phyloP scores from a whole-genome alignment of 2,329 filamentous ascomycete species.

The Microdochium paspali region DNA sequence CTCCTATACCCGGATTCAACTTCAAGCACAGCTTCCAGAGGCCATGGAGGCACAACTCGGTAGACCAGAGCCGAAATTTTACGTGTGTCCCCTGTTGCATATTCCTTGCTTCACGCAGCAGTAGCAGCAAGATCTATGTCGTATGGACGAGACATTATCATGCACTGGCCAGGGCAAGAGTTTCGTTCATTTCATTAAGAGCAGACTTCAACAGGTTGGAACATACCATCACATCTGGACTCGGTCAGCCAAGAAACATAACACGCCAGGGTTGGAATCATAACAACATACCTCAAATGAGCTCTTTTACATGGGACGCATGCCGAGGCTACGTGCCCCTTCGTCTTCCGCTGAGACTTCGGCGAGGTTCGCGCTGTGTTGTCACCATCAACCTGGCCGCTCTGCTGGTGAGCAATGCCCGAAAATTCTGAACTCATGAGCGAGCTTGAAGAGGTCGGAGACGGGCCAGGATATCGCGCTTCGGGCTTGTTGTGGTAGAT shows the following conservation, averaged over 20 bases:
- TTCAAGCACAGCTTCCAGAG: too few species aligned
- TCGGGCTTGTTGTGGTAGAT: not conserved
- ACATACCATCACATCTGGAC: slow-evolving; percentile 56
- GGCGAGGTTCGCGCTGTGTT: slow-evolving; percentile 40
- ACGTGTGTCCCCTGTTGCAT: too few species aligned
- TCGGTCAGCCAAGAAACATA: slow-evolving; percentile 19
- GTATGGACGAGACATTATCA: too few species aligned
- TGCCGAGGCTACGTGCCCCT: slow-evolving; percentile 75
- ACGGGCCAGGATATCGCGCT: not conserved
- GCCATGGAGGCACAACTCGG: too few species aligned
- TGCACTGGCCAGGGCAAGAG: too few species aligned
- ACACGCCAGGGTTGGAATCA: slow-evolving; percentile 4
- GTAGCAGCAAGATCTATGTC: too few species aligned
- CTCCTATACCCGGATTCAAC: too few species aligned
- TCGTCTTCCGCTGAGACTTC: slow-evolving; percentile 58
- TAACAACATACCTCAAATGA: slow-evolving; percentile 54
- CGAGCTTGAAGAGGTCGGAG: slow-evolving; percentile 8
- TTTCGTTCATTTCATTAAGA: too few species aligned
- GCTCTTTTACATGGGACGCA: slow-evolving; percentile 81
- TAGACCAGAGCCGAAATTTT: too few species aligned
- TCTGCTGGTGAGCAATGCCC: not conserved
- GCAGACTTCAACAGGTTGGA: too few species aligned
- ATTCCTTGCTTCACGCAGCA: too few species aligned
- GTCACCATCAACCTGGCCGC: slow-evolving; percentile 17
- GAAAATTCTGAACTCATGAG: not conserved